These are phyloP conservation scores for Phytophthora palmivora DNA, from an alignment of 352 stramenopile genomes.

Conservation along the genomic window DNA sequence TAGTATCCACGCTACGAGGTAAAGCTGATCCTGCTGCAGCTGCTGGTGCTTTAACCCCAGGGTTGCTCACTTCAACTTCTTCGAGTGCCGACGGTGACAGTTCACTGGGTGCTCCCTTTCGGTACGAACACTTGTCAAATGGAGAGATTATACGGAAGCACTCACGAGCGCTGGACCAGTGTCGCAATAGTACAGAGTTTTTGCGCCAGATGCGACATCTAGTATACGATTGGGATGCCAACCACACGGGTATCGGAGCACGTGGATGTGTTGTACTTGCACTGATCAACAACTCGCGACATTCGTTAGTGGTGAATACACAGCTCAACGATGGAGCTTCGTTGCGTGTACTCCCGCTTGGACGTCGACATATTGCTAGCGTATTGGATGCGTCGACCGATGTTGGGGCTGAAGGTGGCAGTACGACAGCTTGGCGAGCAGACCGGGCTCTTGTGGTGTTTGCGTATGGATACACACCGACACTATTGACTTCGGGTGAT, in stretches of 20 bases:
- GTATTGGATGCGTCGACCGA: constrained; percentile 39
- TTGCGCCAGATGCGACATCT: constrained; percentile 74
- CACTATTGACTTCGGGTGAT: constrained; percentile 80
- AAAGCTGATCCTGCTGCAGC: constrained; percentile 70
- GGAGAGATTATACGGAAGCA: constrained; percentile 79
- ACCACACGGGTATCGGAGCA: constrained; percentile 82
- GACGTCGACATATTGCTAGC: constrained; percentile 58
- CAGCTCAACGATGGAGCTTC: constrained; percentile 80
- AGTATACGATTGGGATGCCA: constrained; percentile 88
- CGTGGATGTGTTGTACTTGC: constrained; percentile 78
- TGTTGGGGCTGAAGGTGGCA: constrained; percentile 23
- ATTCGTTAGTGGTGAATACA: constrained; percentile 74
- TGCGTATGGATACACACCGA: constrained; percentile 87
- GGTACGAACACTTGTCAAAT: constrained; percentile 80
- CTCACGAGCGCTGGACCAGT: constrained; percentile 55
- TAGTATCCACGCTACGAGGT: constrained; percentile 82
- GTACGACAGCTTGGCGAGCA: constrained; percentile 51
- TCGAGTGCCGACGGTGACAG: constrained; percentile 18
- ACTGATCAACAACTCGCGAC: constrained; percentile 82
- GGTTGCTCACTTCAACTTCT: constrained; percentile 40
- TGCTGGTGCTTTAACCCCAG: constrained; percentile 30
- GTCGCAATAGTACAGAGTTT: constrained; percentile 59
- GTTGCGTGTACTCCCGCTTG: constrained; percentile 68
- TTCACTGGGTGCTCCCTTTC: constrained; percentile 41
- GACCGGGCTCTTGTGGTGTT: constrained; percentile 82